Base-by-base conservation (phyloP, 495 filamentous ascomycete genomes). In the Penicillium desertorum region DNA sequence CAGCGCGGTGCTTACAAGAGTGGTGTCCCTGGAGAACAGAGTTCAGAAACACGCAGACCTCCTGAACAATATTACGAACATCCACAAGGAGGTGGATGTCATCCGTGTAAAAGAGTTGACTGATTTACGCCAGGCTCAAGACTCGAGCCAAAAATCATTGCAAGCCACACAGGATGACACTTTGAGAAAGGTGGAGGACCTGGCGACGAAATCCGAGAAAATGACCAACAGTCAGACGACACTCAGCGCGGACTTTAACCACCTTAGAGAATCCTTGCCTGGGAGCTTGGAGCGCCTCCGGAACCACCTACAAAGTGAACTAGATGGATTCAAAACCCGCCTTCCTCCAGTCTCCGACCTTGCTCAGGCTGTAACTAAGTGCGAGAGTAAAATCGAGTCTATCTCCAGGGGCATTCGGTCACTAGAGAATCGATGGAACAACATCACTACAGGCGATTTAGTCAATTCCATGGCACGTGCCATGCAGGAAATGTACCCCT, bases 401-500 rank as follows among this genome's bases (percentile, higher is more conserved):
- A 8, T 58, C 34, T 10, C 45, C 61, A 34, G n/a, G 29, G 70
- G 54, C 10, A 37, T 77, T n/a, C 65, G 66, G 32, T 79, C 76
- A 7, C 51, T 79, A 27, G 76, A 77, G 60, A 37, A 27, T 2
- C 68, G 77, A 29, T 78, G 73, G 43, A 66, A 62, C 45, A 71
- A 59, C 46, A 63, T 77, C 32, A 69, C 64, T 54, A 71, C 71
- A 0, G 71, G 68, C 19, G 37, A 58, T 2, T 43, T 77, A n/a
- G 62, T 69, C 25, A 68, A 64, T 34, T 53, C 62, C 11, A 78
- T 78, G 66, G 36, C 73, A n/a, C 51, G 55, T 39, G 67, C 63
- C 5, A 69, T 79, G 56, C 65, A 69, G 12, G 68, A 74, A 51
- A 71, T 74, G 66, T 76, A 74, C 34, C 73, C 73, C 4, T 65